Evolutionary conservation across 805 yeast species (phyloP).

Genomic region (Yamadazyma phyllophila): DNA sequence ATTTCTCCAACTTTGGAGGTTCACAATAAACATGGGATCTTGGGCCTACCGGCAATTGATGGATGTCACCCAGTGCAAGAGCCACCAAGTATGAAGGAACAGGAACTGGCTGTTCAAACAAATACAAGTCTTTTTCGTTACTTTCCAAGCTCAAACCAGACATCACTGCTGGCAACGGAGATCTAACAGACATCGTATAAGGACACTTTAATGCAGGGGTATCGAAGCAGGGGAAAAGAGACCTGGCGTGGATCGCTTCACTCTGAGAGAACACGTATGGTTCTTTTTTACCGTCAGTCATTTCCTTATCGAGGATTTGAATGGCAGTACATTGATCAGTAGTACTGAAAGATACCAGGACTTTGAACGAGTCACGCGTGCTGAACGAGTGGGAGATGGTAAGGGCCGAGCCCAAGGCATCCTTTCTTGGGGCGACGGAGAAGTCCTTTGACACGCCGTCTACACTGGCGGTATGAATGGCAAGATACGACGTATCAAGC

Average conservation of each 20-base stretch:
- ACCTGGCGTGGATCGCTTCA: slow-evolving; percentile 88
- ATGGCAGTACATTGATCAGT: slow-evolving; percentile 78
- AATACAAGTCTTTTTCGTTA: slow-evolving; percentile 14
- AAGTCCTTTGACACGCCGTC: slow-evolving; percentile 31
- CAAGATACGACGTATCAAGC: slow-evolving; percentile 70
- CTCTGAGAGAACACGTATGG: slow-evolving; percentile 85
- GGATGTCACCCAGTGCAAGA: slow-evolving; percentile 79
- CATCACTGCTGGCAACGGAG: slow-evolving; percentile 68
- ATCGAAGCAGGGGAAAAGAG: slow-evolving; percentile 86
- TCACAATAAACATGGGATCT: slow-evolving; percentile 82
- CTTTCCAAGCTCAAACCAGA: slow-evolving; percentile 55
- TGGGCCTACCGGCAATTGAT: slow-evolving; percentile 71
- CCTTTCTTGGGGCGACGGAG: slow-evolving; percentile 39
- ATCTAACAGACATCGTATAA: slow-evolving; percentile 54
- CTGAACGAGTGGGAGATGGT: slow-evolving; percentile 23
- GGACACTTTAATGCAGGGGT: slow-evolving; percentile 81
- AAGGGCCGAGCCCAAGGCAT: slow-evolving; percentile 62
- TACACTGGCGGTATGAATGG: slow-evolving; percentile 43
- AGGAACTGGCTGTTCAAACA: slow-evolving; percentile 72
- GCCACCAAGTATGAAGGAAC: slow-evolving; percentile 84
- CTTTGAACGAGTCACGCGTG: slow-evolving; percentile 14
- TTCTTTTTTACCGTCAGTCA: slow-evolving; percentile 66
- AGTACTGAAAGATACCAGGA: slow-evolving; percentile 59
- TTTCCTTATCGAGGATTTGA: slow-evolving; percentile 76
- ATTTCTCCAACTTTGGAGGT: slow-evolving; percentile 61